These are phyloP conservation scores for Haplosporangium gracile DNA, from an alignment of 192 early-diverging fungal genomes.

Conservation along the genomic window DNA sequence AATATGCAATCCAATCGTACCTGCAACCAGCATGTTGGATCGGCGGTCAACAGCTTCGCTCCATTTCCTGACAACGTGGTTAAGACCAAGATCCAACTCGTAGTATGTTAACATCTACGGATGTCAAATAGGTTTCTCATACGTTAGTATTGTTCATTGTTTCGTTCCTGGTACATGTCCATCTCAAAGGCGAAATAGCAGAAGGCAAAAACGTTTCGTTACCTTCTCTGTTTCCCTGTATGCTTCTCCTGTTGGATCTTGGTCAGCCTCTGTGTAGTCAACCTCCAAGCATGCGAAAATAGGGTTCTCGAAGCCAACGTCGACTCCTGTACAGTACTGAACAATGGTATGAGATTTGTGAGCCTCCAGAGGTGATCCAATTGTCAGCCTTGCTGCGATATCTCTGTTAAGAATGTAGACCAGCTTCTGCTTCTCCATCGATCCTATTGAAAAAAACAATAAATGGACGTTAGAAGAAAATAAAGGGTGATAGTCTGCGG, in stretches of 20 bases:
- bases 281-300: constrained; percentile 95
- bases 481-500: neutral
- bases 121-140: neutral
- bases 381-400: constrained; percentile 79
- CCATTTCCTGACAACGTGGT: constrained; percentile 99
- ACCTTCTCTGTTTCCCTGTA: constrained; percentile 82
- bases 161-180: neutral
- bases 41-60: constrained; percentile 80
- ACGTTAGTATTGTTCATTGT: neutral
- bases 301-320: constrained; percentile 99
- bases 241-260: constrained; percentile 79
- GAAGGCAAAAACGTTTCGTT: neutral
- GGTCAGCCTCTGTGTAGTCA: constrained; percentile 86
- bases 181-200: neutral
- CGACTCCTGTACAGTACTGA: constrained; percentile 88
- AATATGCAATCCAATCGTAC: constrained; percentile 23
- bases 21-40: constrained; percentile 86
- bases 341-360: constrained; percentile 84
- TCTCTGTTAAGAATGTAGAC: constrained; percentile 98
- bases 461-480: neutral
- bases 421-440: constrained; percentile 94
- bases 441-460: constrained; percentile 61
- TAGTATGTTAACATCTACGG: constrained; percentile 87
- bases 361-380: constrained; percentile 97
- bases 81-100: constrained; percentile 98